A percentile compares a stretch with the other conserved stretches of the same genome.
Conservation (phyloP, 306 rosid genomes). For the Pachyrhizus erosus region DNA sequence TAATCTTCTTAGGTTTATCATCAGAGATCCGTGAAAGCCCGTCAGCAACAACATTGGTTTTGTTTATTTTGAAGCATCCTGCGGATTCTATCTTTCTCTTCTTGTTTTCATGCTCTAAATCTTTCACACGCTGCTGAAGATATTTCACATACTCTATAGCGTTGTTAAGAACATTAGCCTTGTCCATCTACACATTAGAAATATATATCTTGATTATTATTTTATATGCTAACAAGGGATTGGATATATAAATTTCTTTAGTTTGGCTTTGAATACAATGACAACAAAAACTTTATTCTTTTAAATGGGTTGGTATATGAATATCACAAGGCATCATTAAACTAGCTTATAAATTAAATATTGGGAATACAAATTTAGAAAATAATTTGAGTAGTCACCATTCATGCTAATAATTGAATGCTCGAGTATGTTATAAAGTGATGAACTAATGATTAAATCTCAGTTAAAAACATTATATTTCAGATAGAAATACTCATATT, state of each 20-base stretch:
- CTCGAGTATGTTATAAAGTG: too few relatives aligned
- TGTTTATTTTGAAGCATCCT: not conserved
- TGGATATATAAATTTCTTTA: not conserved
- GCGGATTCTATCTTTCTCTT: not conserved
- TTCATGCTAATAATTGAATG: too few relatives aligned
- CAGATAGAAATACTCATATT: too few relatives aligned
- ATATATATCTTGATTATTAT: not conserved
- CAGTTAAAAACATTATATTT: too few relatives aligned
- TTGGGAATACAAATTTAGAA: too few relatives aligned
- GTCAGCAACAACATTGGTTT: not conserved
- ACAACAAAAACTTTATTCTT: not conserved
- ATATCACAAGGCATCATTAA: not conserved
- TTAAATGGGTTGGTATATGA: too few relatives aligned
- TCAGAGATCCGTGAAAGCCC: not conserved
- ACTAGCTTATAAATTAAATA: not conserved
- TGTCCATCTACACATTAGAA: not conserved
- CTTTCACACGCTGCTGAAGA: slow-evolving; percentile 1
- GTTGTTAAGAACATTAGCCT: not conserved
- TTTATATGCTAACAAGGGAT: not conserved
- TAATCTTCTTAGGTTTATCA: not conserved
- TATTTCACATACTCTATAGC: not conserved
- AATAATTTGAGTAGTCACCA: not conserved
- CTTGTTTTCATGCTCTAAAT: not conserved
- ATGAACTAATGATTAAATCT: too few relatives aligned
- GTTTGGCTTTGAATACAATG: not conserved